These are phyloP conservation scores for Carex sylvatica DNA, from an alignment of 202 grass and related monocot genomes.

Conservation along the genomic window DNA sequence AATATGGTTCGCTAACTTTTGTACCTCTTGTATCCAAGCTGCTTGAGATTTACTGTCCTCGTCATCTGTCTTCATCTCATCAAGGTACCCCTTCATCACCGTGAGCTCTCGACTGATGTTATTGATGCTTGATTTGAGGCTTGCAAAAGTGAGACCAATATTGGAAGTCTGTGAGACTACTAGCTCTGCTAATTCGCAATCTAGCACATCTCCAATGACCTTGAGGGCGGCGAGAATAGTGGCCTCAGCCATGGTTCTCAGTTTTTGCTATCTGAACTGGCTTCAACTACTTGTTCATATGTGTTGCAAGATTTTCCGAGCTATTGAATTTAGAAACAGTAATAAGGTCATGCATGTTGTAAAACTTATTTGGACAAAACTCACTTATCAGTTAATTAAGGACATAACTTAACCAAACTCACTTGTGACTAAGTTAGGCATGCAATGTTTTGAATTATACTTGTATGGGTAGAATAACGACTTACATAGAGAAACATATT, in stretches of 20 bases:
- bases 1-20: slow-evolving; percentile 22
- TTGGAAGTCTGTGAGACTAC: not conserved
- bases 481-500: too few relatives aligned
- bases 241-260: not conserved
- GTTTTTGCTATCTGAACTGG: not conserved
- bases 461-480: too few relatives aligned
- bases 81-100: slow-evolving; percentile 11
- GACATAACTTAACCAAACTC: not conserved
- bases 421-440: not conserved
- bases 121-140: not conserved
- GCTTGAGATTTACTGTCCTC: not conserved
- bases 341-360: not conserved
- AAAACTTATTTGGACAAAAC: not conserved
- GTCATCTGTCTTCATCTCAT: not conserved
- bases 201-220: not conserved
- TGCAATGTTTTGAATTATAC: not conserved
- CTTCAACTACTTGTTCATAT: not conserved
- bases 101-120: not conserved
- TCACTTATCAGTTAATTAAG: not conserved
- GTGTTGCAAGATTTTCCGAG: not conserved
- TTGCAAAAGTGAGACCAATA: not conserved
- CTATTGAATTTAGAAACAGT: not conserved
- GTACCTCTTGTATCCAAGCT: slow-evolving; percentile 29
- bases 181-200: not conserved
- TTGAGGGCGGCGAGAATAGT: not conserved